A percentile compares a stretch with the other conserved stretches of the same genome.
phyloP scores from a whole-genome alignment of 2,329 filamentous ascomycete species.

The Stemphylium beticola region DNA sequence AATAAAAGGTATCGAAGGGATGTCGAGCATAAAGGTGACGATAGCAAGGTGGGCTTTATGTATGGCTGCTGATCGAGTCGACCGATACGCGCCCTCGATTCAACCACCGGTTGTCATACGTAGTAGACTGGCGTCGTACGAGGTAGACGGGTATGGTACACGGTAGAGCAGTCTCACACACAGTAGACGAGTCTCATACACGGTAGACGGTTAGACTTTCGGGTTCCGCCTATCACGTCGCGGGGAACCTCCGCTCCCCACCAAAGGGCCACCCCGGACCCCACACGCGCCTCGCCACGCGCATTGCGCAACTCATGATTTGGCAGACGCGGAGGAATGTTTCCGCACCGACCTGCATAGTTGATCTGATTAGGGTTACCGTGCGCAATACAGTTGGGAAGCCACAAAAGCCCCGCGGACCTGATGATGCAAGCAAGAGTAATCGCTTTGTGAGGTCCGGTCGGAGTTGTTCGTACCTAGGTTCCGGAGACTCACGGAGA shows the following conservation, averaged over 20 bases:
- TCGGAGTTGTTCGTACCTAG: neutral
- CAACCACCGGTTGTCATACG: conserved; percentile 5
- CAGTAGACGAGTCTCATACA: conserved; percentile 4
- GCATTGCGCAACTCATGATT: conserved; percentile 21
- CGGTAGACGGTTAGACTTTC: conserved; percentile 7
- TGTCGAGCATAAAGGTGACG: no score
- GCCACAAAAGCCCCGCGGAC: neutral
- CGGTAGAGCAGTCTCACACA: no score
- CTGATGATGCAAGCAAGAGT: neutral
- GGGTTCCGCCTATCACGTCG: conserved; percentile 20
- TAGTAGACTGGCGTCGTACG: no score
- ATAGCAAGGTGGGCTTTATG: no score
- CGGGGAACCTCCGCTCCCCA: conserved; percentile 22
- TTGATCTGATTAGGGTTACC: neutral
- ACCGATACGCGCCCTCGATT: no score
- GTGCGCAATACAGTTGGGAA: neutral
- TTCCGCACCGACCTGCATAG: conserved; percentile 5
- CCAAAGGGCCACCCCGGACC: conserved; percentile 22
- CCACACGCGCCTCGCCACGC: conserved; percentile 27
- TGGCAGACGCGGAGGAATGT: conserved; percentile 5
- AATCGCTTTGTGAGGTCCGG: neutral
- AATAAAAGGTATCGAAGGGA: conserved; percentile 10
- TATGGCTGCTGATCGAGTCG: no score
- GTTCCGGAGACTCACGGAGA: neutral
- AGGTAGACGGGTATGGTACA: conserved; percentile 5